phyloP scores from a whole-genome alignment of 768 basidiomycete species.

The Termitomyces bulborhizus region DNA sequence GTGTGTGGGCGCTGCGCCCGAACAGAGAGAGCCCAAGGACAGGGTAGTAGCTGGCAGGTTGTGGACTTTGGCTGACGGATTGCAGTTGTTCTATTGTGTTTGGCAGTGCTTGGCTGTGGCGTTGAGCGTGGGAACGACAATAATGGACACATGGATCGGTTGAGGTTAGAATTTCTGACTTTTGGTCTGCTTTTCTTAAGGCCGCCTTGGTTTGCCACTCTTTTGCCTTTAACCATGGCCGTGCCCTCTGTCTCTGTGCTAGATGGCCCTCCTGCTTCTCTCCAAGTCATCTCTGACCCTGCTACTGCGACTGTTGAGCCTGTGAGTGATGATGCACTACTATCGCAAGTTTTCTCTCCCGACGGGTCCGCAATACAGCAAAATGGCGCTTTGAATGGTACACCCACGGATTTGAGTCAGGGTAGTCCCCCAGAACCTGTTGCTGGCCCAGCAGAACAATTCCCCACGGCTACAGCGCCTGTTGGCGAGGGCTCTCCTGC shows the following conservation, averaged over 20 bases:
- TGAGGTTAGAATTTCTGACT: constrained; percentile 10
- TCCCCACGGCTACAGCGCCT: constrained; percentile 8
- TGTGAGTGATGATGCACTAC: constrained; percentile 11
- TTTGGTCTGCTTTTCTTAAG: constrained; percentile 3
- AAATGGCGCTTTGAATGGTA: neutral
- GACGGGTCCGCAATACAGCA: constrained; percentile 7
- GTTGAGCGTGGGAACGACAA: constrained; percentile 11
- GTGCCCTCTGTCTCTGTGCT: constrained; percentile 8
- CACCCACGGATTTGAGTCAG: neutral
- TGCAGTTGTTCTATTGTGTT: constrained; percentile 3
- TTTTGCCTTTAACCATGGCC: constrained; percentile 10
- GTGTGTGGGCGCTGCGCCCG: no score
- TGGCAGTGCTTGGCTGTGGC: constrained; percentile 8
- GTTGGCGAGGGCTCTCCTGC: constrained; percentile 2
- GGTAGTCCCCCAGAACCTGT: neutral
- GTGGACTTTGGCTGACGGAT: no score
- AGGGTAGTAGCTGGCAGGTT: no score
- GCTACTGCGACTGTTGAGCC: neutral
- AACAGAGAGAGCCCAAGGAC: no score
- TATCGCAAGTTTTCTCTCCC: constrained; percentile 2
- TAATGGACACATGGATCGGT: constrained; percentile 11
- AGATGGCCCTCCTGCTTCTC: neutral
- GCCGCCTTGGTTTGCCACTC: neutral
- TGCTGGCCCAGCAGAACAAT: constrained; percentile 6
- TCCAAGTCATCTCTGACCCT: constrained; percentile 4